Evolutionary conservation across 306 rosid genomes (phyloP), one percentile per base, ranked within the genome.

Genomic region (Vicia villosa): DNA sequence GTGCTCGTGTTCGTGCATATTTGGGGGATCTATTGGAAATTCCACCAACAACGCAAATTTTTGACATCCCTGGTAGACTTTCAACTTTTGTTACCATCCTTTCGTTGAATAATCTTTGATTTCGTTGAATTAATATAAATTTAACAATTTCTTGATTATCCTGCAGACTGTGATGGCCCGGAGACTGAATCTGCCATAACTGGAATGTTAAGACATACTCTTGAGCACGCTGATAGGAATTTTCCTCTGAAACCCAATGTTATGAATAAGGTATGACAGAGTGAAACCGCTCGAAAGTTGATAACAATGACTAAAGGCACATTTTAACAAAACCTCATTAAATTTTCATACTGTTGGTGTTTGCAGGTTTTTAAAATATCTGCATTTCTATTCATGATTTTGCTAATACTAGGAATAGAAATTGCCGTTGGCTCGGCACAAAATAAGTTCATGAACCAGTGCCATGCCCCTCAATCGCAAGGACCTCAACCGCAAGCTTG

Each of bases 221-320:
- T 93, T 69, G 97, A 79, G 78, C 98, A 85, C 69, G 93, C 98
- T 32, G 97, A 92, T 50, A 83, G 84, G 79, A 83, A 88, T 77
- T 72, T 86, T 71, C 82, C 87, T 56, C 85, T 24, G 58, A 86
- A 80, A 81, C 50, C 13, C 45, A 58, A 42, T 43, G 28, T 46
- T 42, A 59, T 58, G 73, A 62, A 76, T 38, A 86, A 80, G 93
- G 96, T 43, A 61, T 41, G 30, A 42, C 62, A 30, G 9, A 22
- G 16, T 22, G 34, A 54, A 54, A 24, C 22, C 2, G 26, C 8
- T 1, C 20, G n/a, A 20, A 10, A 20, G 30, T 7, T 49, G 19
- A 19, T n/a, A n/a, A n/a, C n/a, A n/a, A n/a, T n/a, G n/a, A n/a
- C n/a, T n/a, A n/a, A n/a, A n/a, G n/a, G n/a, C n/a, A n/a, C n/a